Conservation (phyloP, 2,329 filamentous ascomycete genomes). For the Fusarium compactum region DNA sequence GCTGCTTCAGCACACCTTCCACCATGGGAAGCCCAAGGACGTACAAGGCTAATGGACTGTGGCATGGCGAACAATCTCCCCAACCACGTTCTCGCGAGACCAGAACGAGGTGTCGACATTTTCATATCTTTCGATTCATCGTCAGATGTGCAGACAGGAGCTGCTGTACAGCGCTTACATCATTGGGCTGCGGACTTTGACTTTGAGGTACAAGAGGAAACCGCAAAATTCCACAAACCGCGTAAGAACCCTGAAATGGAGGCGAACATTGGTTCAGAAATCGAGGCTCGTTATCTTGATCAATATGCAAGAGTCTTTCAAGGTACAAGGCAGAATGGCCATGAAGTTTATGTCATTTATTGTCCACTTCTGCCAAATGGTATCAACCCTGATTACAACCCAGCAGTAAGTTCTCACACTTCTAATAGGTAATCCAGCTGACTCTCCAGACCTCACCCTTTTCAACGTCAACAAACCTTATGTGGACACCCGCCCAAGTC, state of each 20-base stretch:
- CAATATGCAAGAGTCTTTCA: slow-evolving; percentile 37
- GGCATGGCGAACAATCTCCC: slow-evolving; percentile 45
- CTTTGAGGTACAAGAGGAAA: slow-evolving; percentile 23
- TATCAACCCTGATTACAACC: slow-evolving; percentile 13
- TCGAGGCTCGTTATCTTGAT: slow-evolving; percentile 7
- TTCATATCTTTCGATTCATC: slow-evolving; percentile 41
- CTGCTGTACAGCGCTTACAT: slow-evolving; percentile 34
- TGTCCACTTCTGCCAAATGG: slow-evolving; percentile 39
- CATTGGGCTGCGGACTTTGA: slow-evolving; percentile 40
- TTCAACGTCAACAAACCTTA: slow-evolving; percentile 42
- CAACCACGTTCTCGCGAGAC: slow-evolving; percentile 33
- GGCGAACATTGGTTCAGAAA: rapidly evolving
- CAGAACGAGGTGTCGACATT: slow-evolving; percentile 32
- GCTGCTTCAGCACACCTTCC: rapidly evolving
- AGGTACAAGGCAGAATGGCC: slow-evolving; percentile 15
- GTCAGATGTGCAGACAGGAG: slow-evolving; percentile 33
- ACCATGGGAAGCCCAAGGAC: slow-evolving; percentile 40
- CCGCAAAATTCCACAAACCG: background rate
- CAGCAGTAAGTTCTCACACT: slow-evolving; percentile 18
- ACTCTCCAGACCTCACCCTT: slow-evolving; percentile 24
- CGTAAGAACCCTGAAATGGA: rapidly evolving
- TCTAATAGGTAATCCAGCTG: rapidly evolving
- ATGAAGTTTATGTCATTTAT: slow-evolving; percentile 31
- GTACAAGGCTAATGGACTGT: slow-evolving; percentile 37
- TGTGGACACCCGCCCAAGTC: slow-evolving; percentile 41